Evolutionary conservation across 2,329 filamentous ascomycete genomes (phyloP), one percentile per base, ranked within the genome.

Genomic region (Parascedosporium putredinis): DNA sequence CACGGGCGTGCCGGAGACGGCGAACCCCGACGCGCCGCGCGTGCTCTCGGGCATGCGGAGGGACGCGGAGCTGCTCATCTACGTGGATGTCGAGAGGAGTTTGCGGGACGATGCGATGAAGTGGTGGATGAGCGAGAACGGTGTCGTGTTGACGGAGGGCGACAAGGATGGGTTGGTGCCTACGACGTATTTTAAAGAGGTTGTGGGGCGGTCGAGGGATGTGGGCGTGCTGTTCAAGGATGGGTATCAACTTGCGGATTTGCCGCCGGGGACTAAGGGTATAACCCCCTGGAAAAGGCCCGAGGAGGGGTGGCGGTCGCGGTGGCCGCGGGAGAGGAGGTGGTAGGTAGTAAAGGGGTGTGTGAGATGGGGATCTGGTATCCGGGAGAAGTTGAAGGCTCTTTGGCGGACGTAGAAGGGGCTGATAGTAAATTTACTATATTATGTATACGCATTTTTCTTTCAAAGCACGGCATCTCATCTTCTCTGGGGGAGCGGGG

Each of bases 91-190:
- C 24, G 67, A 71, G 63, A 71, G 71, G 59, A 83, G 87, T 57
- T 61, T 95, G 58, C 67, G 67, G 38, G 80, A 78, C 49, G 74
- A 68, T 4, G 64, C 67, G 1, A 73, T 88, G 55, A 72, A 73
- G 59, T 95, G 90, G 77, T 94, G 86, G 81, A 63, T 79, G 53
- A 88, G 85, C 61, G 84, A 86, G 57, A 91, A 91, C 60, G 84
- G 79, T 2, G 86, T 91, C 7, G 74, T 90, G 54, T 66, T 91
- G 55, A 83, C 78, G 2, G 78, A 79, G 58, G 79, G 68, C 48
- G 69, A 67, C 52, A 77, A 67, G 44, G 67, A 79, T 4, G 86
- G 83, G 1, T 48, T 86, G 5, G 69, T 95, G 55, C 75, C 79
- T 25, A 64, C 76, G 18, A 73, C 75, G 57, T 88, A 83, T 60